Base-by-base conservation (phyloP, 257 asterid species). In the Lycium barbarum region DNA sequence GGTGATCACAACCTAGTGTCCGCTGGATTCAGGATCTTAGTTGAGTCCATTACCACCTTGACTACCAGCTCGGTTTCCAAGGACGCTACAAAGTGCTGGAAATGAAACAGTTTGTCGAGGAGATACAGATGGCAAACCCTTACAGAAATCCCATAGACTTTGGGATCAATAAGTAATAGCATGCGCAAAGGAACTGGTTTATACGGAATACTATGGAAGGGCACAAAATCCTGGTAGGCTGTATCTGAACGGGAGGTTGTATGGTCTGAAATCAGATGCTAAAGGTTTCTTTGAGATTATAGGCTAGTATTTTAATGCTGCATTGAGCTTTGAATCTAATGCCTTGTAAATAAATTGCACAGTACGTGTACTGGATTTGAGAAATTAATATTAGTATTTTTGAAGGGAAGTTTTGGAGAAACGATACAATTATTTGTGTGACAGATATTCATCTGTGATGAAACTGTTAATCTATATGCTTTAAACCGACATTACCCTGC, bases 1-100 rank as follows among this genome's bases (percentile, higher is more conserved):
- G 98, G 94, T 97, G 59, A 97, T 95, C 85, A 97, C 97, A 65
- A 86, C 97, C 90, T 92, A 95, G 93, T 95, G 94, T 2, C 96
- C 94, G 38, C n/a, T 88, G 12, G 95, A 94, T 85, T 53, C 92
- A 3, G 95, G 95, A 78, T 61, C 96, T 7, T 93, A 87, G 88
- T 89, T 92, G 94, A 90, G 83, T 83, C 95, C 95, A 90, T 88
- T 61, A 92, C 73, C 89, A 78, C 79, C 96, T 91, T 63, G 95
- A 92, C 9, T 98, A 96, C 47, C 97, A 96, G 87, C 90, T 91
- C 70, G 90, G 6, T 98, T 96, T 90, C 98, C 93, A 74, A 90
- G 90, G 84, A 93, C 93, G 97, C 97, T 95, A 73, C 88, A 91
- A 59, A 91, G 91, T 74, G 98, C 97, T 5, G 97, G 98, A 8